Evolutionary conservation across 345 rosid species (phyloP).

Genomic region (Boechera retrofracta): DNA sequence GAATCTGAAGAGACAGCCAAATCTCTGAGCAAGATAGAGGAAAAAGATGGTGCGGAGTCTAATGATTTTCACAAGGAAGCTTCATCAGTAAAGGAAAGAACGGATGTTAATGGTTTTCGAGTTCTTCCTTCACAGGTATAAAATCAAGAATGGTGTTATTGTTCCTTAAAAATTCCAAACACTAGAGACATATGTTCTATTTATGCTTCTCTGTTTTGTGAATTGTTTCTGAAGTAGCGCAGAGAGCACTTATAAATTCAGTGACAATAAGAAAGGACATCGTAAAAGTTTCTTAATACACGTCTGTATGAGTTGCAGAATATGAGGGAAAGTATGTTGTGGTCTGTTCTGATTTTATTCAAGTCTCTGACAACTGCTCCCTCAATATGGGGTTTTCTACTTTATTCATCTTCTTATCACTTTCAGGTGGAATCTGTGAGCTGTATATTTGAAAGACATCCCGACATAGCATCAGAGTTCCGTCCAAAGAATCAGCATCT

Average conservation of each 20-base stretch:
- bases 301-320: not conserved
- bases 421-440: slow-evolving; percentile 26
- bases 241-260: slow-evolving; percentile 1
- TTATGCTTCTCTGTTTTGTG: not conserved
- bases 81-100: not conserved
- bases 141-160: not conserved
- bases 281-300: not conserved
- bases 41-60: not conserved
- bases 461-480: slow-evolving; percentile 18
- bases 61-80: not conserved
- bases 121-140: slow-evolving; percentile 26
- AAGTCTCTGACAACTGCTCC: not conserved
- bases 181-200: not conserved
- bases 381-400: not conserved
- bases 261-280: not conserved
- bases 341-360: not conserved
- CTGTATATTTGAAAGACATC: slow-evolving; percentile 22
- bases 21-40: not conserved
- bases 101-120: slow-evolving; percentile 17
- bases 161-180: too few relatives aligned
- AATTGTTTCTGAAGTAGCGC: not conserved
- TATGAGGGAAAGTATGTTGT: not conserved
- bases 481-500: slow-evolving; percentile 3
- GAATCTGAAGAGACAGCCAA: not conserved
- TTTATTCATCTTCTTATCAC: not conserved